A percentile compares a stretch with the other conserved stretches of the same genome.
Evolutionary conservation across 1,284 basidiomycete species (phyloP).

Genomic region (Pholiota adiposa): DNA sequence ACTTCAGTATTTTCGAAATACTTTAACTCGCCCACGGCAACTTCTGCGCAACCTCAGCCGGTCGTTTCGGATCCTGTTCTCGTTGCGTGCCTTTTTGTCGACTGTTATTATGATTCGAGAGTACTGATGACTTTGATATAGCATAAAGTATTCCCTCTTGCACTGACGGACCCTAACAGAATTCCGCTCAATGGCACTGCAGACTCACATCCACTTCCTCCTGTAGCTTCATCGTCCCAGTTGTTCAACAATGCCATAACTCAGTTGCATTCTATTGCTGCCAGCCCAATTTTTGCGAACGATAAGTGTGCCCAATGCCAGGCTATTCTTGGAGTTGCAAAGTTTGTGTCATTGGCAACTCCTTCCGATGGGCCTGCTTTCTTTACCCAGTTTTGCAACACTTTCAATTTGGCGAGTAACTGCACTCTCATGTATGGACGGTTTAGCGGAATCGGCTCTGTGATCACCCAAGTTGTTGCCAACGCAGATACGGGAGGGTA

Average conservation of each 20-base stretch:
- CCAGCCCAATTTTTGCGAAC: conserved; percentile 52
- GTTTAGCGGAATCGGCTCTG: conserved; percentile 52
- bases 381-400: conserved; percentile 63
- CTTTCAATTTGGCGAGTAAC: conserved; percentile 55
- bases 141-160: conserved; percentile 59
- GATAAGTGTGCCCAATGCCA: conserved; percentile 67
- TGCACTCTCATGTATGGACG: conserved; percentile 55
- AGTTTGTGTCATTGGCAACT: conserved; percentile 68
- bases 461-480: conserved; percentile 69
- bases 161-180: conserved; percentile 60
- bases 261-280: conserved; percentile 57
- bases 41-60: conserved; percentile 69
- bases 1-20: conserved; percentile 65
- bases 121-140: conserved; percentile 27
- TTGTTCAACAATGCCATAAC: conserved; percentile 54
- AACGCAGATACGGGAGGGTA: conserved; percentile 69
- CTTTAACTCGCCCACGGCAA: conserved; percentile 74
- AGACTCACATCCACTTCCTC: conserved; percentile 71
- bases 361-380: conserved; percentile 65
- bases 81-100: conserved; percentile 38
- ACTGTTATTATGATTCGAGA: background rate
- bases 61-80: conserved; percentile 70
- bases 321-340: conserved; percentile 63
- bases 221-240: conserved; percentile 45
- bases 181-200: conserved; percentile 60